phyloP scores from a whole-genome alignment of 768 basidiomycete species.

The Fomitopsis pulvina region DNA sequence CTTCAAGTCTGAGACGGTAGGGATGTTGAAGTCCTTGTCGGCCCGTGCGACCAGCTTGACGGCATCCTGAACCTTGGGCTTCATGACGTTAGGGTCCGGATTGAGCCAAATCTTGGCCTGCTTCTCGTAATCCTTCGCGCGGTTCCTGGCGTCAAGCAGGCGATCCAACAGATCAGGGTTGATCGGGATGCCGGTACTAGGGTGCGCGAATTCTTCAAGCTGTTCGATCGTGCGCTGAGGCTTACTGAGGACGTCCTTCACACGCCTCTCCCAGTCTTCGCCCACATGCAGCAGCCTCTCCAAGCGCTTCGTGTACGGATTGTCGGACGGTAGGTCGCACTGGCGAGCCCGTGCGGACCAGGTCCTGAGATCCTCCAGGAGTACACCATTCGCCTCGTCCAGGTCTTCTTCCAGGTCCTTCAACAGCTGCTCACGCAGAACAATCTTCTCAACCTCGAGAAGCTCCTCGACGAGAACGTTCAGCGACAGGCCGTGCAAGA shows the following conservation, averaged over 20 bases:
- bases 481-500: constrained; percentile 64
- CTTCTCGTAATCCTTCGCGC: constrained; percentile 76
- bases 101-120: constrained; percentile 67
- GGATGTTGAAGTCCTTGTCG: constrained; percentile 72
- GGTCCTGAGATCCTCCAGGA: constrained; percentile 72
- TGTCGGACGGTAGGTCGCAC: constrained; percentile 58
- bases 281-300: constrained; percentile 62
- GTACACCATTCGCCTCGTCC: constrained; percentile 56
- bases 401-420: constrained; percentile 69
- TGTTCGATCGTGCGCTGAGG: constrained; percentile 71
- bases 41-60: constrained; percentile 61
- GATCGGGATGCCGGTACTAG: constrained; percentile 63
- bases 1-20: constrained; percentile 58
- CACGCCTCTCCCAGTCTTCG: constrained; percentile 70
- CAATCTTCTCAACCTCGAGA: constrained; percentile 69
- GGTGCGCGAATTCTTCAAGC: constrained; percentile 63
- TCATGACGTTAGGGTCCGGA: constrained; percentile 45
- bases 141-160: constrained; percentile 54
- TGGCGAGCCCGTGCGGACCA: constrained; percentile 63
- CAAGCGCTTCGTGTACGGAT: constrained; percentile 59
- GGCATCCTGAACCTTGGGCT: constrained; percentile 64
- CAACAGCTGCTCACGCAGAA: constrained; percentile 71
- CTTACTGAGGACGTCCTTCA: constrained; percentile 57
- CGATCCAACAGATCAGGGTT: constrained; percentile 60
- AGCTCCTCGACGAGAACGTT: constrained; percentile 85